Evolutionary conservation across 225 moss, liverwort and hornwort genomes (phyloP), one percentile per base, ranked within the genome.

Genomic region (Polytrichum formosum): DNA sequence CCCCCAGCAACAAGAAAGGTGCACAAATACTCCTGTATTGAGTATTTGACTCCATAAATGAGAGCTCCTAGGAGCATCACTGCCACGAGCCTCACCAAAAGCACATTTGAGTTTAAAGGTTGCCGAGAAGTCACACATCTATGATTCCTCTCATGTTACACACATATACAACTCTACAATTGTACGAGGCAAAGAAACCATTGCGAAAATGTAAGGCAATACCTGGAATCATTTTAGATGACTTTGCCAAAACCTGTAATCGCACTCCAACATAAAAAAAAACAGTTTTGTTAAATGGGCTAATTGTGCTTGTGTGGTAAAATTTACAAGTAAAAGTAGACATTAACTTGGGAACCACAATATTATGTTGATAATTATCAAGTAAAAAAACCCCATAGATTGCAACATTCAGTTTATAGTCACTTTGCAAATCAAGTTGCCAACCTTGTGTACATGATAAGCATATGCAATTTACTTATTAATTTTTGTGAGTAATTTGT

Each of bases 141-240:
- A 21, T 22, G 20, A 58, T 58, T 7, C 23, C 7, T 19, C 21
- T 5, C 19, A 56, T 5, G 19, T 7, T 56, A 56, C 56, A n/a
- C 19, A 56, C 5, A 58, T 2, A 20, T n/a, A 56, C 6, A 26
- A 18, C 56, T n/a, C 20, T 1, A 58, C 16, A 3, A 58, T 22
- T 21, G n/a, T 3, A 58, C 1, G 16, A 46, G 37, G 46, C 6
- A n/a, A n/a, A 58, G 2, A 20, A 1, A 6, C n/a, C 1, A 58
- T n/a, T 6, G 0, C 58, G 22, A 1, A 21, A 58, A 20, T 58
- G 23, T 2, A 58, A n/a, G 6, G 21, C 58, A 58, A 59, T 75
- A 81, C 87, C 83, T 87, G 87, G 87, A 81, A 84, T 87, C 81
- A 87, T 87, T 79, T 87, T 87, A 26, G 87, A 87, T 58, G 87